phyloP scores from a whole-genome alignment of 306 rosid species.

The Lupinus albus region DNA sequence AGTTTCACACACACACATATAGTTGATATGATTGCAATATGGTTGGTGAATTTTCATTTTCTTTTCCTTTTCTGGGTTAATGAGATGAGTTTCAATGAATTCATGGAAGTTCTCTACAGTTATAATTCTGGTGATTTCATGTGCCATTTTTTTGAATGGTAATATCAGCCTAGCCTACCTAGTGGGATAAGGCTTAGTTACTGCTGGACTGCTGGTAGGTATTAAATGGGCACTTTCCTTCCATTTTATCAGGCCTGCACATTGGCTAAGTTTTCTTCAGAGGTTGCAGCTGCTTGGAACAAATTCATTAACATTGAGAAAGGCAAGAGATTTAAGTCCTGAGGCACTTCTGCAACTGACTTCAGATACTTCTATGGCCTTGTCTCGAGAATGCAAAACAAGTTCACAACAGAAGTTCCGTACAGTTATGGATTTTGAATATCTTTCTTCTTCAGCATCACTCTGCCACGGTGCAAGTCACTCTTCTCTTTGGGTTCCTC shows the following conservation, averaged over 20 bases:
- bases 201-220: no score
- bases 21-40: neutral
- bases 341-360: slow-evolving; percentile 64
- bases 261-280: slow-evolving; percentile 71
- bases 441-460: slow-evolving; percentile 75
- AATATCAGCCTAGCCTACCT: slow-evolving; percentile 17
- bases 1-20: neutral
- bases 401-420: slow-evolving; percentile 68
- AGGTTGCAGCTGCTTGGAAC: slow-evolving; percentile 63
- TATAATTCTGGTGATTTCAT: slow-evolving; percentile 9
- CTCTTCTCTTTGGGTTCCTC: slow-evolving; percentile 96
- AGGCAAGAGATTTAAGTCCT: slow-evolving; percentile 62
- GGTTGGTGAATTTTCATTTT: neutral
- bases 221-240: slow-evolving; percentile 32
- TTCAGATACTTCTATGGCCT: slow-evolving; percentile 52
- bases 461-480: slow-evolving; percentile 71
- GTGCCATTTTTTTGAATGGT: slow-evolving; percentile 6
- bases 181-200: slow-evolving; percentile 9
- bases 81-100: slow-evolving; percentile 29
- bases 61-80: neutral
- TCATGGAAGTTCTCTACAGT: slow-evolving; percentile 13
- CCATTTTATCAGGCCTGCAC: slow-evolving; percentile 67
- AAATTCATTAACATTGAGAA: slow-evolving; percentile 73
- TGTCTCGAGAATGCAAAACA: slow-evolving; percentile 68
- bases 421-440: slow-evolving; percentile 73